Percentiles rank a stretch among this genome's conserved stretches.
Conservation (phyloP, 768 basidiomycete species). For the Lactarius akahatsu region DNA sequence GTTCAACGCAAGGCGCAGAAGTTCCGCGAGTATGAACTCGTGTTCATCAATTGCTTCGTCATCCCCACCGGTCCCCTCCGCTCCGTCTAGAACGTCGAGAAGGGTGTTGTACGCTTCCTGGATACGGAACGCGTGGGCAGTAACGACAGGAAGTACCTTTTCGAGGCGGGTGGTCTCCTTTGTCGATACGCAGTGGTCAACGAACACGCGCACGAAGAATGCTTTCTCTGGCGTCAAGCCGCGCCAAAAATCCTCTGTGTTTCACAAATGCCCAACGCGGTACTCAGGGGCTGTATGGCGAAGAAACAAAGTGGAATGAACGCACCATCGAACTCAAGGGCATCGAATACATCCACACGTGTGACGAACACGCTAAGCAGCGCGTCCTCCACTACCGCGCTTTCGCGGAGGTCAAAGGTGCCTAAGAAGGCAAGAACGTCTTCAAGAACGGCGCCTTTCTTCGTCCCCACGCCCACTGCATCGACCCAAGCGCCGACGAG, state of each 20-base stretch:
- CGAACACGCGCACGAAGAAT: constrained; percentile 80
- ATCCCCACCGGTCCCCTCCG: constrained; percentile 41
- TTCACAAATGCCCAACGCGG: neutral
- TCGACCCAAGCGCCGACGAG: constrained; percentile 80
- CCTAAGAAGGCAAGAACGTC: constrained; percentile 49
- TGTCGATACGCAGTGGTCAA: constrained; percentile 67
- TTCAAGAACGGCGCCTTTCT: constrained; percentile 40
- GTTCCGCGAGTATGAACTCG: constrained; percentile 75
- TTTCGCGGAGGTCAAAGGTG: constrained; percentile 60
- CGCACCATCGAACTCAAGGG: constrained; percentile 68
- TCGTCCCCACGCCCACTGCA: constrained; percentile 41
- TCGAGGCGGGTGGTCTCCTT: constrained; percentile 66
- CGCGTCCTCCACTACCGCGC: constrained; percentile 69
- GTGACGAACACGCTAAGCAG: constrained; percentile 69
- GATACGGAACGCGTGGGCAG: constrained; percentile 72
- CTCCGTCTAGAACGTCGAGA: constrained; percentile 41
- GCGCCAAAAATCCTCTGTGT: constrained; percentile 68
- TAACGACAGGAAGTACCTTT: constrained; percentile 77
- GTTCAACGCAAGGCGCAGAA: constrained; percentile 74
- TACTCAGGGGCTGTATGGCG: neutral
- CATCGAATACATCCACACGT: constrained; percentile 62
- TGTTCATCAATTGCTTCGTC: constrained; percentile 43
- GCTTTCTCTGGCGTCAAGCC: constrained; percentile 69
- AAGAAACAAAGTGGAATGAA: constrained; percentile 7
- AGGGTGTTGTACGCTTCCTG: constrained; percentile 69